Conservation (phyloP, 2,329 filamentous ascomycete species). For the Fusarium armeniacum region DNA sequence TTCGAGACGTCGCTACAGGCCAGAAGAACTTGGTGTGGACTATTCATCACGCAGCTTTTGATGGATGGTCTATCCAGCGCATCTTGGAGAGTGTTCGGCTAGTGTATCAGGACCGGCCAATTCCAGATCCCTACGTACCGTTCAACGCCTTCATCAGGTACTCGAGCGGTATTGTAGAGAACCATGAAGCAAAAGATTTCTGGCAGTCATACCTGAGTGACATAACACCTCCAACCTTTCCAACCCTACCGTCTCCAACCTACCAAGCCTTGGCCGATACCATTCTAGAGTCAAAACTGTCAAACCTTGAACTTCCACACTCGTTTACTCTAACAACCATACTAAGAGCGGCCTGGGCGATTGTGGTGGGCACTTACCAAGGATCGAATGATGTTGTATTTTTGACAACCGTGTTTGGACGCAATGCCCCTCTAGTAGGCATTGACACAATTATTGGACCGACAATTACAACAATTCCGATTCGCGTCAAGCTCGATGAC, state of each 20-base stretch:
- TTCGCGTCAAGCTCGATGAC: not conserved
- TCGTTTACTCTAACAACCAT: not conserved
- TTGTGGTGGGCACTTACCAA: not conserved
- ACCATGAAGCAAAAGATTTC: too few species aligned
- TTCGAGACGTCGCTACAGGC: not conserved
- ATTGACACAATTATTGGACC: not conserved
- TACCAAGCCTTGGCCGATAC: not conserved
- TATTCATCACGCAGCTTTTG: not conserved
- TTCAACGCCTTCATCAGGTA: too few species aligned
- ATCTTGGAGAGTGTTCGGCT: not conserved
- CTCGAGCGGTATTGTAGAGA: too few species aligned
- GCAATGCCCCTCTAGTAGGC: not conserved
- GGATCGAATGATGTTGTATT: not conserved
- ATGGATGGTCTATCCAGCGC: slow-evolving; percentile 2
- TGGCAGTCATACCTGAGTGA: too few species aligned
- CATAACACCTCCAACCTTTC: too few species aligned
- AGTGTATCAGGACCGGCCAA: not conserved
- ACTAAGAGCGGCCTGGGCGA: not conserved
- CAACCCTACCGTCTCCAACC: too few species aligned
- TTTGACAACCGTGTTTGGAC: not conserved
- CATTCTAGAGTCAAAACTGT: not conserved
- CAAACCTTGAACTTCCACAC: not conserved
- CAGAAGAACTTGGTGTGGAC: not conserved
- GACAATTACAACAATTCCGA: not conserved
- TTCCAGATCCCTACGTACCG: too few species aligned